These are phyloP conservation scores for Ophiocordyceps camponoti-floridani DNA, from an alignment of 2,329 filamentous ascomycete species.

Conservation along the genomic window DNA sequence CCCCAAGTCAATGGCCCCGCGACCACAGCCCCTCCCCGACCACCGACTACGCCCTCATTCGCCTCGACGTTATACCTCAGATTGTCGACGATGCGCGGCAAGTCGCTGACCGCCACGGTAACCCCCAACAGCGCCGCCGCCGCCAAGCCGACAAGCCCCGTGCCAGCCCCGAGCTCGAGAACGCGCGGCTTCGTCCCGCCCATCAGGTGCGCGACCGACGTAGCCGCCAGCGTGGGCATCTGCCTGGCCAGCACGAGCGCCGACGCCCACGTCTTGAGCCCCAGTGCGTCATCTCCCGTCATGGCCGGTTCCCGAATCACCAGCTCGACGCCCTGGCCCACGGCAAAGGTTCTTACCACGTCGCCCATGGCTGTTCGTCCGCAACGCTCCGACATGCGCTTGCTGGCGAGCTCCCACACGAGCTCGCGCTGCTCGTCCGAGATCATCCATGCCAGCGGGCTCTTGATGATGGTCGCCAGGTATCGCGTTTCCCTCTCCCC, in stretches of 20 bases:
- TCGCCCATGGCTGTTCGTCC: conserved; percentile 49
- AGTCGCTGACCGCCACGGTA: conserved; percentile 59
- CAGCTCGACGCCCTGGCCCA: conserved; percentile 36
- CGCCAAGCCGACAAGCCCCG: conserved; percentile 75
- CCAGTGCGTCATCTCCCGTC: conserved; percentile 63
- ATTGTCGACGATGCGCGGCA: conserved; percentile 71
- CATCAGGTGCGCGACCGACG: conserved; percentile 27
- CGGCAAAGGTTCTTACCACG: conserved; percentile 20
- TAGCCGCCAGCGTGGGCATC: conserved; percentile 20
- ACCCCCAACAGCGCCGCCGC: conserved; percentile 55
- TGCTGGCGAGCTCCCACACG: conserved; percentile 65
- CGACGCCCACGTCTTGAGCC: conserved; percentile 90
- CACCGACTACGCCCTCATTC: conserved; percentile 40
- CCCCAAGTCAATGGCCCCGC: conserved; percentile 64
- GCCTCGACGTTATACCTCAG: conserved; percentile 52
- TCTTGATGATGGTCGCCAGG: conserved; percentile 51
- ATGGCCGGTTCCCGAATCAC: conserved; percentile 71
- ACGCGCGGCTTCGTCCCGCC: conserved; percentile 19
- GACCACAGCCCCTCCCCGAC: conserved; percentile 35
- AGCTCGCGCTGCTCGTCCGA: conserved; percentile 45
- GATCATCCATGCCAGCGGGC: conserved; percentile 46
- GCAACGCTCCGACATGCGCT: conserved; percentile 67
- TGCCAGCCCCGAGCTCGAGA: conserved; percentile 78
- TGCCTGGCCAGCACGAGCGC: conserved; percentile 70
- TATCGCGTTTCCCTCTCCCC: conserved; percentile 39